A percentile compares a stretch with the other conserved stretches of the same genome.
phyloP scores from a whole-genome alignment of 73 alveolate genomes.

The Effrenium voratum region DNA sequence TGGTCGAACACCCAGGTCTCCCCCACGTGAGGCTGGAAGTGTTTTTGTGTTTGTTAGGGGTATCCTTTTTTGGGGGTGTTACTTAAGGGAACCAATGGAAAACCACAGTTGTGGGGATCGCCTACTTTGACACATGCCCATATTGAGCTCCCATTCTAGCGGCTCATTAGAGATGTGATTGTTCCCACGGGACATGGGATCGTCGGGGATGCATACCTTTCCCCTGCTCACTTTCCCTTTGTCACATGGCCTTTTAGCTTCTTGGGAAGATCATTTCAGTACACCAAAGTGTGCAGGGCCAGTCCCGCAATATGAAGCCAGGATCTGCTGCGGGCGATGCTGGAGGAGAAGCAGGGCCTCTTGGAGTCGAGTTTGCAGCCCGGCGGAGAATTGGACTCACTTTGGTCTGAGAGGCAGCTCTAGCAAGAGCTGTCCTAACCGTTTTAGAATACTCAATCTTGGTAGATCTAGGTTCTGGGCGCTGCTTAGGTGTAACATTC shows the following conservation, averaged over 20 bases:
- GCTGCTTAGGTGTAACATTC: neutral
- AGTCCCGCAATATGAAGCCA: too few species aligned
- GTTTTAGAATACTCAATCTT: neutral
- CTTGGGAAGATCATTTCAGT: neutral
- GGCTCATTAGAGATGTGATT: too few species aligned
- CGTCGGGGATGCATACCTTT: neutral
- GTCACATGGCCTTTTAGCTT: neutral
- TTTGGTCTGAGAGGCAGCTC: neutral
- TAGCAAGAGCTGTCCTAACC: neutral
- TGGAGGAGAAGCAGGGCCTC: constrained; percentile 60
- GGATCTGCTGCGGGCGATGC: constrained; percentile 26
- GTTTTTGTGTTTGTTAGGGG: too few species aligned
- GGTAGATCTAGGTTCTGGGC: neutral
- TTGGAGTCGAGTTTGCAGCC: constrained; percentile 23
- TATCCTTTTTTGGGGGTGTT: too few species aligned
- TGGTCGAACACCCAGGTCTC: too few species aligned
- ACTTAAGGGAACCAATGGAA: too few species aligned
- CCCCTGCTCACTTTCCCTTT: neutral
- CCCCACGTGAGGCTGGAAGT: too few species aligned
- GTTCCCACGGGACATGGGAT: too few species aligned
- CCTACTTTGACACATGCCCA: neutral
- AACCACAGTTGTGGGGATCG: too few species aligned
- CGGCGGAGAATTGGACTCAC: neutral
- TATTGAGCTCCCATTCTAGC: neutral
- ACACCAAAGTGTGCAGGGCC: neutral